Percentiles rank a stretch among this genome's conserved stretches.
Conservation (phyloP, 163 green algal genomes). For the Smithsoniella earleae region DNA sequence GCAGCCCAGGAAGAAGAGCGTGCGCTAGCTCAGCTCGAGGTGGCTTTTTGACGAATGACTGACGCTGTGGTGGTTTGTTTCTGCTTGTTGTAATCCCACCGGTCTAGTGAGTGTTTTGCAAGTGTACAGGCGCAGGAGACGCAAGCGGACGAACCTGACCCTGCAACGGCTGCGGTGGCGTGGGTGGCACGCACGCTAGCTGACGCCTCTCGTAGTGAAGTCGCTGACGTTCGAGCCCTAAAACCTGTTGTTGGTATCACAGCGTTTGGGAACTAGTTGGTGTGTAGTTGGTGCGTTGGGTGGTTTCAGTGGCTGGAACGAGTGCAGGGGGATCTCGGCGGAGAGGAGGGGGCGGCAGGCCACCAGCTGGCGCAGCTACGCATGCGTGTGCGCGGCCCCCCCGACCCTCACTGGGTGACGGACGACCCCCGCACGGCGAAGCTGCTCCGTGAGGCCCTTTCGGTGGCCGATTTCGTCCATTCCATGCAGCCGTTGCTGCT, state of each 20-base stretch:
- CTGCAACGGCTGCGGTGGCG: not conserved
- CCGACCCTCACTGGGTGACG: conserved; percentile 22
- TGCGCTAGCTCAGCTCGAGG: not conserved
- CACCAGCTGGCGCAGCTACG: not conserved
- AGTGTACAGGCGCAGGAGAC: not conserved
- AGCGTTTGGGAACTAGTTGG: not conserved
- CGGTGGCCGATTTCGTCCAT: not conserved
- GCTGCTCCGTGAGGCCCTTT: conserved; percentile 20
- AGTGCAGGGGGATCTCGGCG: too few species aligned
- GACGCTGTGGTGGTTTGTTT: not conserved
- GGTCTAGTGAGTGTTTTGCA: not conserved
- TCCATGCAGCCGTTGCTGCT: conserved; percentile 25
- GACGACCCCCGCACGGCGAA: not conserved
- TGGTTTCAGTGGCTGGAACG: too few species aligned
- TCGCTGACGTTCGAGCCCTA: not conserved
- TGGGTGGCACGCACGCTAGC: not conserved
- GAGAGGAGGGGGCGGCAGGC: not conserved
- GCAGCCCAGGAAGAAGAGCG: not conserved
- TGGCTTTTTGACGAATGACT: not conserved
- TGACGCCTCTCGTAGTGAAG: not conserved
- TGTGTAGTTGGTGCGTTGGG: not conserved
- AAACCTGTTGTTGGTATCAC: too few species aligned
- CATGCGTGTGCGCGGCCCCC: not conserved
- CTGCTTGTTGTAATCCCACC: not conserved
- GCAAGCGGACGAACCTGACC: not conserved